Conservation (phyloP, 139 green algal genomes). For the Picochlorum sp. region DNA sequence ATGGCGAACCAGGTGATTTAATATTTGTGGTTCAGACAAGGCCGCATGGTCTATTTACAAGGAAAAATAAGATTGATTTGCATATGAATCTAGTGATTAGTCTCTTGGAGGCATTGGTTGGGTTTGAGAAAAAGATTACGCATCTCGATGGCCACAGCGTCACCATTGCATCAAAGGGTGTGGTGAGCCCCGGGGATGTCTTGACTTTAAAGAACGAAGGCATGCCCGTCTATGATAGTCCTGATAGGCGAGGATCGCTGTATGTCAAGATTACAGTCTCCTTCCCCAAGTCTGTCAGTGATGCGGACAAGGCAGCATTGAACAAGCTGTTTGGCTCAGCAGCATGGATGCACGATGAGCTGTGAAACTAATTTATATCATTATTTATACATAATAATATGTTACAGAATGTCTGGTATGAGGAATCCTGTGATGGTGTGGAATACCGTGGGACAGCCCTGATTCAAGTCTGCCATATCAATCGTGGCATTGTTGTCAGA, state of each 20-base stretch:
- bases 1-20: constrained; percentile 94
- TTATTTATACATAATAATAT: not conserved
- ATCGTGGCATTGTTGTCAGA: not conserved
- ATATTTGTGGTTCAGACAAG: constrained; percentile 37
- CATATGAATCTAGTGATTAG: constrained; percentile 58
- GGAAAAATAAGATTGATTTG: constrained; percentile 57
- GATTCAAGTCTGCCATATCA: constrained; percentile 7
- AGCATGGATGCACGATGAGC: constrained; percentile 13
- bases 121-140: constrained; percentile 71
- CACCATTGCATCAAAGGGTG: constrained; percentile 17
- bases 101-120: constrained; percentile 79
- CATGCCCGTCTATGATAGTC: constrained; percentile 59
- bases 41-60: constrained; percentile 43
- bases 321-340: constrained; percentile 34
- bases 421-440: constrained; percentile 15
- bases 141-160: constrained; percentile 92
- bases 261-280: constrained; percentile 69
- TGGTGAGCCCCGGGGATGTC: constrained; percentile 55
- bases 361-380: not conserved
- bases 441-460: constrained; percentile 20
- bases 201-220: constrained; percentile 54
- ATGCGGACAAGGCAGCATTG: constrained; percentile 57
- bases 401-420: not conserved
- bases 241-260: constrained; percentile 57
- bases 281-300: constrained; percentile 70